Conservation (phyloP, 345 rosid species). For the Erodium maritimum region DNA sequence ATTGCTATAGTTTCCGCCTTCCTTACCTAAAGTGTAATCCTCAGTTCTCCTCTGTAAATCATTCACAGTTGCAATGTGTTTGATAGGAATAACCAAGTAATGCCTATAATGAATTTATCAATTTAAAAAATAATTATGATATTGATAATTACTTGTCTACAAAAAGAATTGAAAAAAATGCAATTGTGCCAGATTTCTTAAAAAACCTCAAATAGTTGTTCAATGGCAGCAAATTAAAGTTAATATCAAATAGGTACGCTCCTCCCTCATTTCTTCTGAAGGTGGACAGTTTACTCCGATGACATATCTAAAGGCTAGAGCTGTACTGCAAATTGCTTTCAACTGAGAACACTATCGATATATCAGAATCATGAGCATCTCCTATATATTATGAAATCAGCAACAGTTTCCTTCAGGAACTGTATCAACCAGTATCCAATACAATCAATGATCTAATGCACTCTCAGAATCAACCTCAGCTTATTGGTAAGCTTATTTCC, state of each 20-base stretch:
- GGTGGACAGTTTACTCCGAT: not conserved
- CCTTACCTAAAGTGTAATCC: constrained; percentile 60
- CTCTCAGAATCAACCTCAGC: not conserved
- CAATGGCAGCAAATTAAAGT: not conserved
- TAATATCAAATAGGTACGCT: not conserved
- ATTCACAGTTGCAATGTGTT: constrained; percentile 65
- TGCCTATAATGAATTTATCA: constrained; percentile 34
- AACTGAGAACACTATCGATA: not conserved
- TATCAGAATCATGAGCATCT: not conserved
- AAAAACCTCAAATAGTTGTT: no score
- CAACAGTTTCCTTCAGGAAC: not conserved
- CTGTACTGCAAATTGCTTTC: not conserved
- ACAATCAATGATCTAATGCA: not conserved
- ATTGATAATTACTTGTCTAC: not conserved
- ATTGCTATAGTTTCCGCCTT: not conserved
- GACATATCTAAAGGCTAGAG: not conserved
- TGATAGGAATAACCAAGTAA: constrained; percentile 67
- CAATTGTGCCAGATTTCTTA: no score
- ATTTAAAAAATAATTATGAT: not conserved
- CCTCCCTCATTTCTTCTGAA: not conserved
- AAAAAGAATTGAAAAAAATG: no score
- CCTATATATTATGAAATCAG: not conserved
- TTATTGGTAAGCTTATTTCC: not conserved
- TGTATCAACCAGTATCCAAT: not conserved
- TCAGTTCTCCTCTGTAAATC: constrained; percentile 55